A percentile compares a stretch with the other conserved stretches of the same genome.
phyloP scores from a whole-genome alignment of 2,329 filamentous ascomycete genomes.

The Arthrinium phaeospermum region DNA sequence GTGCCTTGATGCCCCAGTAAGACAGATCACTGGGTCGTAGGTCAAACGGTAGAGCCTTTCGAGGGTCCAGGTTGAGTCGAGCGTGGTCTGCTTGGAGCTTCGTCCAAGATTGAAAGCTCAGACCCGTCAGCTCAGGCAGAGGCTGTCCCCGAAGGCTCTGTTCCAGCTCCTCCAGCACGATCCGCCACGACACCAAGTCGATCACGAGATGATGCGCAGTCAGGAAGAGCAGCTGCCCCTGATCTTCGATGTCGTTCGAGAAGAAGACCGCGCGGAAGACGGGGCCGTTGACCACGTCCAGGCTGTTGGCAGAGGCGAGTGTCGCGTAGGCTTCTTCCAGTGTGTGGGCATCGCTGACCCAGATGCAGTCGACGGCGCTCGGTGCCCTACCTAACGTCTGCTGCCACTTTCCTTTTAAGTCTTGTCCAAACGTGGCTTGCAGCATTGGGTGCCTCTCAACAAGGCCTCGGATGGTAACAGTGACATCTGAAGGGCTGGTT shows the following conservation, averaged over 20 bases:
- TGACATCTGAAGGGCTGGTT: slow-evolving; percentile 49
- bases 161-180: slow-evolving; percentile 56
- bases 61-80: slow-evolving; percentile 32
- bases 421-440: slow-evolving; percentile 30
- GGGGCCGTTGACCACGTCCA: slow-evolving; percentile 55
- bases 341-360: slow-evolving; percentile 46
- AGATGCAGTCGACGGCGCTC: slow-evolving; percentile 47
- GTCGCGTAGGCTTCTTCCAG: slow-evolving; percentile 45
- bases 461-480: slow-evolving; percentile 54
- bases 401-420: slow-evolving; percentile 51
- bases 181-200: slow-evolving; percentile 56
- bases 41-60: slow-evolving; percentile 24
- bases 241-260: slow-evolving; percentile 45
- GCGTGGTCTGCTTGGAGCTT: slow-evolving; percentile 45
- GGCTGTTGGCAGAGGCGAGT: slow-evolving; percentile 43
- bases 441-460: slow-evolving; percentile 59
- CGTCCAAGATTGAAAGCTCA: slow-evolving; percentile 26
- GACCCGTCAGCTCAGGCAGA: background rate
- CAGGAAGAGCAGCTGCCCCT: slow-evolving; percentile 52
- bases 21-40: slow-evolving; percentile 24
- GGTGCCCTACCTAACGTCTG: slow-evolving; percentile 49
- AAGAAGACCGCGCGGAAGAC: slow-evolving; percentile 56
- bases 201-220: slow-evolving; percentile 58
- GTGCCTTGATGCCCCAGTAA: slow-evolving; percentile 18
- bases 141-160: slow-evolving; percentile 39